Base-by-base conservation (phyloP, 1,284 basidiomycete species). In the Cryptococcus floricola region DNA sequence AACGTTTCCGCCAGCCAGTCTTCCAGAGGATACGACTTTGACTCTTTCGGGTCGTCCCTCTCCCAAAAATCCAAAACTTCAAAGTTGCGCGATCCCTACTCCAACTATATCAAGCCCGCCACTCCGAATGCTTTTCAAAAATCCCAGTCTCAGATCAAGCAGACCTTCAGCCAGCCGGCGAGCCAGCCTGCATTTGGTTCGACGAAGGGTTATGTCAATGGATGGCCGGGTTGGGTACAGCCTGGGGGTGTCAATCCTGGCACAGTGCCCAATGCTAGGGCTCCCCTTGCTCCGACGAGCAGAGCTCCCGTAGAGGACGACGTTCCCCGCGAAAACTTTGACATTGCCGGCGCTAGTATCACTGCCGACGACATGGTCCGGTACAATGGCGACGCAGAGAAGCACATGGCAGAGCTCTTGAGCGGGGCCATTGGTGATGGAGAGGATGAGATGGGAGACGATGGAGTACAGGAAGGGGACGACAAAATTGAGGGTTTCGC, bases 401-500 rank as follows among this genome's bases (percentile, higher is more conserved):
- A 80, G 28, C 83, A 85, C 52, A 76, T 81, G 74, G 68, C 75
- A 38, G 78, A 80, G 52, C 68, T 81, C 8, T 63, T 80, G 12
- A 72, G 74, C 16, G 75, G 75, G 2, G 78, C 78, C 0, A 68
- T 79, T 3, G 78, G 78, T 6, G 77, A 76, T 28, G 71, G 71
- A 4, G 70, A 74, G 48, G 71, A 65, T 28, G 75, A 72, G 16
- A 58, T 63, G 23, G 68, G 61, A 39, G 81, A 88, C 42, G 81
- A 85, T 53, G 66, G 56, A 1, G 43, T 59, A n/a, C 78, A 82
- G 71, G 81, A 82, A 5, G 73, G 71, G 5, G 84, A 89, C 56
- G 83, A 86, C 2, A 77, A 80, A 3, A 86, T 92, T 1, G 80
- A 85, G 13, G 89, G 88, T 0, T 91, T 93, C 69, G 79, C 79